Conservation (phyloP, 2,329 filamentous ascomycete genomes). For the Didymosphaeria variabile region DNA sequence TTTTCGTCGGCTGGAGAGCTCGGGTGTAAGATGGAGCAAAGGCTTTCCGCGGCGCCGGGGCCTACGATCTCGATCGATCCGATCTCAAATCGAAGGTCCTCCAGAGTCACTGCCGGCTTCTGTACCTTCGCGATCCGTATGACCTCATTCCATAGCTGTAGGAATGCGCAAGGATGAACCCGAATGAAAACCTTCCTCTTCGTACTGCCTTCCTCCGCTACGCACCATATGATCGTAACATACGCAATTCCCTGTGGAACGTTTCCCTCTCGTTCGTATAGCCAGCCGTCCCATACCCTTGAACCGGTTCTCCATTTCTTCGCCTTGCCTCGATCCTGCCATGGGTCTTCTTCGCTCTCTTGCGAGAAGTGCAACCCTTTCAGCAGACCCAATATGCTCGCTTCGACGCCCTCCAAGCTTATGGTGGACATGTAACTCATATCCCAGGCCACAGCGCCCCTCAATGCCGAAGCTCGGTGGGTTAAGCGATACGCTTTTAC, state of each 20-base stretch:
- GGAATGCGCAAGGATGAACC: constrained; percentile 82
- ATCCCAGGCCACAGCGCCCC: constrained; percentile 88
- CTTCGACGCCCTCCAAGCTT: constrained; percentile 72
- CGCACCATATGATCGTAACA: constrained; percentile 78
- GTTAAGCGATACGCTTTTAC: constrained; percentile 90
- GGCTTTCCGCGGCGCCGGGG: constrained; percentile 80
- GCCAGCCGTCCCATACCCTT: constrained; percentile 66
- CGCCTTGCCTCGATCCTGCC: constrained; percentile 62
- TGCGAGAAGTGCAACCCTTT: constrained; percentile 67
- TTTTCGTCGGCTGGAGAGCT: constrained; percentile 21
- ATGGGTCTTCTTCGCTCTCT: constrained; percentile 62
- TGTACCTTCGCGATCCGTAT: constrained; percentile 66
- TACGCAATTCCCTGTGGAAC: constrained; percentile 71
- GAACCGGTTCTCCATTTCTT: constrained; percentile 75
- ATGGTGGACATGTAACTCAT: constrained; percentile 94
- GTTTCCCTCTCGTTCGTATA: constrained; percentile 63
- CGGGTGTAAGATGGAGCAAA: constrained; percentile 73
- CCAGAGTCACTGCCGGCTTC: constrained; percentile 69
- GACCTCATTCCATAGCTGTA: constrained; percentile 72
- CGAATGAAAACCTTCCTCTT: constrained; percentile 72
- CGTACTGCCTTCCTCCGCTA: constrained; percentile 28
- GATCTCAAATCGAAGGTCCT: constrained; percentile 76
- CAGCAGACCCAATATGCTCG: constrained; percentile 72
- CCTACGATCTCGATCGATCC: constrained; percentile 75
- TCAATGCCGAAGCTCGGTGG: constrained; percentile 78